Evolutionary conservation across 768 basidiomycete species (phyloP).

Genomic region (Pleurotus tuoliensis): DNA sequence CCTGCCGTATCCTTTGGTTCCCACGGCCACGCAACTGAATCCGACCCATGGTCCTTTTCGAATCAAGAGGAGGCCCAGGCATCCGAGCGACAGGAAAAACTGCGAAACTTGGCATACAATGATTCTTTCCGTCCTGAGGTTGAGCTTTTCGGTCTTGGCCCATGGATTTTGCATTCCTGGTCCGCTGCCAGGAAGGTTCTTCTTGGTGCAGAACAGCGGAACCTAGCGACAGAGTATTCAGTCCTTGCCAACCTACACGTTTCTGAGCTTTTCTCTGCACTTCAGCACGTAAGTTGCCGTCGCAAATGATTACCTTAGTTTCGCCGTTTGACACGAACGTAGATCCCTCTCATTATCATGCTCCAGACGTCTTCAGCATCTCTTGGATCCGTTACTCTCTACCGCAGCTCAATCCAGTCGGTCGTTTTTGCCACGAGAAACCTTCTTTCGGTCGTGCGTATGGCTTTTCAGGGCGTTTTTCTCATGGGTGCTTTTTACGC

Average conservation of each 20-base stretch:
- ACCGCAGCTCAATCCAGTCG: conserved; percentile 73
- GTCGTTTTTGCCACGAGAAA: conserved; percentile 63
- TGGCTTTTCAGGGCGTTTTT: conserved; percentile 85
- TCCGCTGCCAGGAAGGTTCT: conserved; percentile 56
- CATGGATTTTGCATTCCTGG: conserved; percentile 85
- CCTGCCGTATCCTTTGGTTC: conserved; percentile 19
- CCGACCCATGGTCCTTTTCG: conserved; percentile 35
- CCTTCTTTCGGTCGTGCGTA: conserved; percentile 57
- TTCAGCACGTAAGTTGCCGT: conserved; percentile 62
- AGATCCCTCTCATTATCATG: conserved; percentile 76
- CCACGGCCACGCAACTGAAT: conserved; percentile 22
- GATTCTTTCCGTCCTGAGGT: conserved; percentile 79
- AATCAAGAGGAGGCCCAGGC: conserved; percentile 58
- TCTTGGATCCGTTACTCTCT: conserved; percentile 77
- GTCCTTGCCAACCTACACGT: conserved; percentile 57
- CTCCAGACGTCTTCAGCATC: conserved; percentile 70
- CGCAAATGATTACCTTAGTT: conserved; percentile 8
- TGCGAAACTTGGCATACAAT: conserved; percentile 72
- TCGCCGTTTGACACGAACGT: not conserved
- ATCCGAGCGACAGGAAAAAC: conserved; percentile 67
- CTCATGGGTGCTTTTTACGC: conserved; percentile 85
- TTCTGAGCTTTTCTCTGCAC: conserved; percentile 56
- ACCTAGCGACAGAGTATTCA: conserved; percentile 26
- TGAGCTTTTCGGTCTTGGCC: conserved; percentile 74
- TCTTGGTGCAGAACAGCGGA: conserved; percentile 50